A percentile compares a stretch with the other conserved stretches of the same genome.
phyloP scores from a whole-genome alignment of 2,329 filamentous ascomycete species.

The Ascochyta lentis region DNA sequence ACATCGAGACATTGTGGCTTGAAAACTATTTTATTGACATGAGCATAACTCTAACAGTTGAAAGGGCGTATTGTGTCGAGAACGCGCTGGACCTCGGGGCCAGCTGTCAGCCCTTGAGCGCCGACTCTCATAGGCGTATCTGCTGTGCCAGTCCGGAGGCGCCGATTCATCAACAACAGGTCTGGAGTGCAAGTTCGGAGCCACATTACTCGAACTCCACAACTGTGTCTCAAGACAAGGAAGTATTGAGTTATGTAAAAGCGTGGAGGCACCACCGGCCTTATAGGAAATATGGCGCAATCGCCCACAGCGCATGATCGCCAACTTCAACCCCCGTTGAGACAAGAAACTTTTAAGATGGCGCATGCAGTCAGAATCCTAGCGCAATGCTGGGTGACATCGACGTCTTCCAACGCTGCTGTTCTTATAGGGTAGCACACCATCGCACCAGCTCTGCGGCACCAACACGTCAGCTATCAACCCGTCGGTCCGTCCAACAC shows the following conservation, averaged over 20 bases:
- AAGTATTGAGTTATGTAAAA: slow-evolving; percentile 26
- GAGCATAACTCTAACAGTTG: background rate
- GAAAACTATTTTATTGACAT: background rate
- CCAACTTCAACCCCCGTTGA: slow-evolving; percentile 15
- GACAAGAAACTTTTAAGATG: slow-evolving; percentile 25
- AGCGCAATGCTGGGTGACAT: slow-evolving; percentile 28
- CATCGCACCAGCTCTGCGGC: slow-evolving; percentile 29
- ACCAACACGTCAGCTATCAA: slow-evolving; percentile 28
- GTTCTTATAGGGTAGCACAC: slow-evolving; percentile 41
- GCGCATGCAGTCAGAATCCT: slow-evolving; percentile 25
- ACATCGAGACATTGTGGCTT: background rate
- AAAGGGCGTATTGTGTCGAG: slow-evolving; percentile 1
- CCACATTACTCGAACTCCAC: slow-evolving; percentile 3
- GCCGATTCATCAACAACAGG: background rate
- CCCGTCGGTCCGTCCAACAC: slow-evolving; percentile 24
- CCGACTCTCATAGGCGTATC: background rate
- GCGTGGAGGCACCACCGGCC: slow-evolving; percentile 26
- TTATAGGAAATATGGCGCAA: slow-evolving; percentile 30
- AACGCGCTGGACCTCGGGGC: slow-evolving; percentile 2
- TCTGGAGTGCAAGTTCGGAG: background rate
- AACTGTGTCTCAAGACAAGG: slow-evolving; percentile 2
- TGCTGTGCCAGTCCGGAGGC: background rate
- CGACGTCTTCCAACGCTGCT: slow-evolving; percentile 17
- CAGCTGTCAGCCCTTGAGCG: slow-evolving; percentile 2
- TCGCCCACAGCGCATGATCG: slow-evolving; percentile 24